Evolutionary conservation across 1,284 basidiomycete species (phyloP).

Genomic region (Tilletiopsis washingtonensis): DNA sequence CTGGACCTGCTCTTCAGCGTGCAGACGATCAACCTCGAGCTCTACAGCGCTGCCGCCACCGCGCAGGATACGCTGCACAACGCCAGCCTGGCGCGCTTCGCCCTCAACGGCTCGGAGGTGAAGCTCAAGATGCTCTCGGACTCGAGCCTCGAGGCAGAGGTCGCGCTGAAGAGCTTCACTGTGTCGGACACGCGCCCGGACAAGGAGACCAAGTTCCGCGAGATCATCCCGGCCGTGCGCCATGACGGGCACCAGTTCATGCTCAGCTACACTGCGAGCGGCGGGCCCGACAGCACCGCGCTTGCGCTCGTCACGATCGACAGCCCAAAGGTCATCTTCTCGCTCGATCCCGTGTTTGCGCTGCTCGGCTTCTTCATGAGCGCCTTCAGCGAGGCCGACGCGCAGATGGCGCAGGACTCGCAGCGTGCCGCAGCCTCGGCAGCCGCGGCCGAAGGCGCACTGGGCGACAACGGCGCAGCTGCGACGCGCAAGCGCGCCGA

Average conservation of each 20-base stretch:
- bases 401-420: background rate
- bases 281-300: slow-evolving; percentile 56
- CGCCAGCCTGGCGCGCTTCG: slow-evolving; percentile 77
- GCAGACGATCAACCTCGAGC: slow-evolving; percentile 71
- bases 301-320: slow-evolving; percentile 81
- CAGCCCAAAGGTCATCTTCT: slow-evolving; percentile 86
- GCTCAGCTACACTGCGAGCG: slow-evolving; percentile 74
- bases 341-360: slow-evolving; percentile 84
- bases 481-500: background rate
- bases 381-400: slow-evolving; percentile 51
- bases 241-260: slow-evolving; percentile 91
- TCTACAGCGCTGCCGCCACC: slow-evolving; percentile 70
- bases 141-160: slow-evolving; percentile 74
- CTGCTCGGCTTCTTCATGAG: slow-evolving; percentile 76
- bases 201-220: slow-evolving; percentile 70
- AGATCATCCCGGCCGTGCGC: slow-evolving; percentile 84
- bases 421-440: background rate
- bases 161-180: slow-evolving; percentile 80
- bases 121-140: slow-evolving; percentile 77
- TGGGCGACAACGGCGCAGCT: slow-evolving; percentile 2
- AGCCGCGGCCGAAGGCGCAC: slow-evolving; percentile 1
- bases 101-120: slow-evolving; percentile 70
- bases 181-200: slow-evolving; percentile 81
- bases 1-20: slow-evolving; percentile 72
- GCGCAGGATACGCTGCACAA: slow-evolving; percentile 60